These are phyloP conservation scores for Saturnispora gosingensis DNA, from an alignment of 805 yeast genomes.

Conservation along the genomic window DNA sequence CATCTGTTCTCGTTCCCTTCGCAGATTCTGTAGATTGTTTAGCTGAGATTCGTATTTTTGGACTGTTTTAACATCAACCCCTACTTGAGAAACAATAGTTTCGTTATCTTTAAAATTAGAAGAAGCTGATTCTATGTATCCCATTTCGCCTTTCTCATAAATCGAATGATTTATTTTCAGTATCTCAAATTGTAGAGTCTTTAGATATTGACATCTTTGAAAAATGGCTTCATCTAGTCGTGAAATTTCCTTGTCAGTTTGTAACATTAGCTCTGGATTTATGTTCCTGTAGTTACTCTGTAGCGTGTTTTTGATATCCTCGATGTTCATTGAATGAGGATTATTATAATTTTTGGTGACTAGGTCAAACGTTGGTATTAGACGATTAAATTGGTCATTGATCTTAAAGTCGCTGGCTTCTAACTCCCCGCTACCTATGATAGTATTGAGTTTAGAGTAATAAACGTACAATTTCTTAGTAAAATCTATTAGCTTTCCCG, in stretches of 20 bases:
- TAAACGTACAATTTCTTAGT: conserved; percentile 19
- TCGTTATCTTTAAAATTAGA: conserved; percentile 12
- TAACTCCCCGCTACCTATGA: neutral
- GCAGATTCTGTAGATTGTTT: conserved; percentile 23
- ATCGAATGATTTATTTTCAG: conserved; percentile 5
- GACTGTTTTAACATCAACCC: conserved; percentile 15
- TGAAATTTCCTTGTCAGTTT: conserved; percentile 23
- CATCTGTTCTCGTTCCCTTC: conserved; percentile 30
- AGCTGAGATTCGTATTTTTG: conserved; percentile 12
- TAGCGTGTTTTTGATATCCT: conserved; percentile 20
- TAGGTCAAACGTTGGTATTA: conserved; percentile 21
- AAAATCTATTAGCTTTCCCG: conserved; percentile 15
- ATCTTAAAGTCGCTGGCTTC: conserved; percentile 16
- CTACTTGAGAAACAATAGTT: conserved; percentile 16
- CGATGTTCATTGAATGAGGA: neutral
- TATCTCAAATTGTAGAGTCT: conserved; percentile 1
- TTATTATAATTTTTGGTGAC: neutral
- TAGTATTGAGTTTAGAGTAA: conserved; percentile 16
- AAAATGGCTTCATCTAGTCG: conserved; percentile 16
- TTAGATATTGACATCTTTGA: neutral
- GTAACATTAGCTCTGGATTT: conserved; percentile 18
- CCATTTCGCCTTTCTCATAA: conserved; percentile 5
- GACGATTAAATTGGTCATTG: conserved; percentile 11
- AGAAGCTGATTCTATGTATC: conserved; percentile 5
- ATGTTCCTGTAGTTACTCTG: conserved; percentile 22